phyloP scores from a whole-genome alignment of 2,329 filamentous ascomycete species.

The Fusarium secorum region DNA sequence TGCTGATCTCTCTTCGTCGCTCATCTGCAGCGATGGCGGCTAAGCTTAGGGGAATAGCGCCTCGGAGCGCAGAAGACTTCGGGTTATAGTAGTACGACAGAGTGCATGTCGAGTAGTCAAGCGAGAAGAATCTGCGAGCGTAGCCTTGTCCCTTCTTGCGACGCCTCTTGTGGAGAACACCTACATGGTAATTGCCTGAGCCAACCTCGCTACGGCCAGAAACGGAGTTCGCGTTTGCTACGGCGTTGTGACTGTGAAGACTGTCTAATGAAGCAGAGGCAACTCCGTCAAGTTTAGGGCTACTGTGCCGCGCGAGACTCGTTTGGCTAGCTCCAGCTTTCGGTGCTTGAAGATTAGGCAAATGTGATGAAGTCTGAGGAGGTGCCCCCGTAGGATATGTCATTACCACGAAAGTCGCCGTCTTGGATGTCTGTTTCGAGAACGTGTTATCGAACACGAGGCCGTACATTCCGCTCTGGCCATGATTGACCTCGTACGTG shows the following conservation, averaged over 20 bases:
- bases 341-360: constrained; percentile 64
- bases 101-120: constrained; percentile 93
- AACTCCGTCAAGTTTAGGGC: constrained; percentile 54
- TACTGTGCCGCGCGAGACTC: constrained; percentile 60
- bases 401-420: constrained; percentile 90
- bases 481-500: constrained; percentile 77
- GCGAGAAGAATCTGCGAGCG: constrained; percentile 91
- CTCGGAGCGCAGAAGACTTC: constrained; percentile 89
- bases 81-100: constrained; percentile 96
- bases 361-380: constrained; percentile 76
- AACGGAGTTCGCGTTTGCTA: constrained; percentile 57
- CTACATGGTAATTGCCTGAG: constrained; percentile 74
- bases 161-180: constrained; percentile 85
- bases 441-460: constrained; percentile 99
- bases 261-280: constrained; percentile 68
- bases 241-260: constrained; percentile 60
- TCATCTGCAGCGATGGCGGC: constrained; percentile 92
- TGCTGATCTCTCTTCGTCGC: constrained; percentile 87
- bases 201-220: constrained; percentile 60
- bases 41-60: constrained; percentile 89
- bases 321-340: constrained; percentile 55
- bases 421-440: constrained; percentile 93
- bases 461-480: constrained; percentile 91
- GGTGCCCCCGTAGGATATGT: constrained; percentile 87
- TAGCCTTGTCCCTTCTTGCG: constrained; percentile 94